Evolutionary conservation across 176 grass and related monocot genomes (phyloP), one percentile per base, ranked within the genome.

Genomic region (Aegilops tauschii): DNA sequence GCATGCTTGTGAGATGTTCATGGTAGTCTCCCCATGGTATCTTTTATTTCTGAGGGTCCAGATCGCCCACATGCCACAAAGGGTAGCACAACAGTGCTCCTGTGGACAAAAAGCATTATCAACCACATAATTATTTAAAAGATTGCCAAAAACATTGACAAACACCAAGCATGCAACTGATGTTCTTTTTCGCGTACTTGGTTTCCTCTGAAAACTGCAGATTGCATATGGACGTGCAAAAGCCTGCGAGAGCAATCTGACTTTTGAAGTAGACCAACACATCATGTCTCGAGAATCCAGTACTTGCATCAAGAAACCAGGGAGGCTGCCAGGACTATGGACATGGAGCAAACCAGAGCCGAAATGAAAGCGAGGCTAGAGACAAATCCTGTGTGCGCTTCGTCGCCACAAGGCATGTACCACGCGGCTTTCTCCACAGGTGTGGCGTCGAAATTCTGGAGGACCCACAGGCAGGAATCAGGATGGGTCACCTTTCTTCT

Each of bases 341-440:
- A 92, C 42, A 98, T 50, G 73, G 96, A 93, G 77, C 88, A 95
- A 35, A 91, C 37, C 36, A 98, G 72, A 80, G 96, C 93, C 1
- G 76, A 88, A 85, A 92, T 65, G 78, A 96, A 98, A 35, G 93
- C 96, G 56, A 91, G 32, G 74, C 76, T 81, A 73, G 93, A 92
- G 73, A 96, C 97, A 50, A 98, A 67, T 65, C 79, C 85, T 73
- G 68, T 59, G 42, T 98, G 93, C 7, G 77, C 90, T 76, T 91
- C 62, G 30, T 88, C 88, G 81, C 93, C 97, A 72, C 93, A 92
- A 21, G 97, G 97, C 58, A 96, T 74, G 20, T n/a, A 79, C 92
- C 90, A 98, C n/a, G 8, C 10, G n/a, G 87, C 35, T 77, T 65
- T 91, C 28, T 88, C 87, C 52, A 83, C 50, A 42, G 79, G 37